Evolutionary conservation across 2,329 filamentous ascomycete genomes (phyloP).

Genomic region (Trichoderma breve): DNA sequence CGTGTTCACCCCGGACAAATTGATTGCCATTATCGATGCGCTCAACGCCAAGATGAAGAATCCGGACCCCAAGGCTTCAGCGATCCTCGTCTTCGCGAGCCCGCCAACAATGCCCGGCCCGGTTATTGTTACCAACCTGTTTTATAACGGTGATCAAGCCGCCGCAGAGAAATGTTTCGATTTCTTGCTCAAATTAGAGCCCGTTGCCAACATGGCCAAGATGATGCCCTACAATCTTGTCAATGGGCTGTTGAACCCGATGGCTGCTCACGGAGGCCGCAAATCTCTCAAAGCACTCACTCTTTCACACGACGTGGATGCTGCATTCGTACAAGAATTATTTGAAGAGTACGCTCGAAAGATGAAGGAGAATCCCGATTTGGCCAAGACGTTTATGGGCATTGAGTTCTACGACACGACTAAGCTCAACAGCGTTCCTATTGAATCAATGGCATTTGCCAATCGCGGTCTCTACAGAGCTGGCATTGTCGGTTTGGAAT

Average conservation of each 20-base stretch:
- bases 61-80: conserved; percentile 23
- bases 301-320: conserved; percentile 39
- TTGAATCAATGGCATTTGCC: conserved; percentile 32
- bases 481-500: background rate
- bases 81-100: conserved; percentile 34
- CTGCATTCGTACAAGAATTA: background rate
- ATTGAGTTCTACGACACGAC: conserved; percentile 43
- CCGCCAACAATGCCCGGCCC: background rate
- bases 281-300: conserved; percentile 41
- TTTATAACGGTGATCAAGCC: conserved; percentile 31
- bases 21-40: conserved; percentile 28
- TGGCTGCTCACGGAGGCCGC: conserved; percentile 36
- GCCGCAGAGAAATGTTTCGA: conserved; percentile 37
- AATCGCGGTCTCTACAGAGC: conserved; percentile 1
- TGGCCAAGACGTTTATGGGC: conserved; percentile 27
- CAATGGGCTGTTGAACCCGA: conserved; percentile 33
- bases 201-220: conserved; percentile 35
- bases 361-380: conserved; percentile 26
- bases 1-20: conserved; percentile 27
- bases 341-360: conserved; percentile 29
- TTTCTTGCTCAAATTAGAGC: conserved; percentile 35
- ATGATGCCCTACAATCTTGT: conserved; percentile 41
- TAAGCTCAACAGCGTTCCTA: conserved; percentile 27
- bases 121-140: conserved; percentile 18
- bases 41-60: conserved; percentile 27